phyloP scores from a whole-genome alignment of 805 yeast species.

The Lipomyces starkeyi region DNA sequence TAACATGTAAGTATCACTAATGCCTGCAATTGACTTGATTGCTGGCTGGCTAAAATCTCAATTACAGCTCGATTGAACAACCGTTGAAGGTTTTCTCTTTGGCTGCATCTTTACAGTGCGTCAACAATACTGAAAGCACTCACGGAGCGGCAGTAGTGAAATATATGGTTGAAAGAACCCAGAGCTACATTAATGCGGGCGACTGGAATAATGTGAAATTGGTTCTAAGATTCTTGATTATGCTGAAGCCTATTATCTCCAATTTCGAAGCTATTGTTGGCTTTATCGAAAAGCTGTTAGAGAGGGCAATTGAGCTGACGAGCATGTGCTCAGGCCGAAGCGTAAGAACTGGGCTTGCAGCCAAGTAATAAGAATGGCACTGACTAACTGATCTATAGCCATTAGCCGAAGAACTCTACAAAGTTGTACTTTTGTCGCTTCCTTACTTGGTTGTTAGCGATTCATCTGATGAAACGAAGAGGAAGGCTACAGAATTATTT shows the following conservation, averaged over 20 bases:
- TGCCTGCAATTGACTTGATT: not conserved
- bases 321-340: not conserved
- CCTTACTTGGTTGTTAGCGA: conserved; percentile 31
- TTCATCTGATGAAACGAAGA: conserved; percentile 14
- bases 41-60: not conserved
- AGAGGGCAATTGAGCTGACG: conserved; percentile 63
- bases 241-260: conserved; percentile 65
- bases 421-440: conserved; percentile 18
- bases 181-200: conserved; percentile 56
- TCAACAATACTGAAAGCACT: conserved; percentile 65
- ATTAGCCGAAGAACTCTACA: conserved; percentile 22
- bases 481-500: conserved; percentile 11
- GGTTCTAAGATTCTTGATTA: conserved; percentile 69
- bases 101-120: conserved; percentile 67
- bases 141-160: conserved; percentile 75
- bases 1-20: conserved; percentile 18
- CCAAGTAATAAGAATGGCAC: not conserved
- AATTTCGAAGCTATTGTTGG: conserved; percentile 52
- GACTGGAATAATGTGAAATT: conserved; percentile 73
- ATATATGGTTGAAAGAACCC: conserved; percentile 67
- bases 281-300: conserved; percentile 60
- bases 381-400: conserved; percentile 2
- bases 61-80: conserved; percentile 63
- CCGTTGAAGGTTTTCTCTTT: conserved; percentile 87
- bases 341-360: conserved; percentile 3